Conservation (phyloP, 768 basidiomycete genomes). For the Dioszegia hungarica region DNA sequence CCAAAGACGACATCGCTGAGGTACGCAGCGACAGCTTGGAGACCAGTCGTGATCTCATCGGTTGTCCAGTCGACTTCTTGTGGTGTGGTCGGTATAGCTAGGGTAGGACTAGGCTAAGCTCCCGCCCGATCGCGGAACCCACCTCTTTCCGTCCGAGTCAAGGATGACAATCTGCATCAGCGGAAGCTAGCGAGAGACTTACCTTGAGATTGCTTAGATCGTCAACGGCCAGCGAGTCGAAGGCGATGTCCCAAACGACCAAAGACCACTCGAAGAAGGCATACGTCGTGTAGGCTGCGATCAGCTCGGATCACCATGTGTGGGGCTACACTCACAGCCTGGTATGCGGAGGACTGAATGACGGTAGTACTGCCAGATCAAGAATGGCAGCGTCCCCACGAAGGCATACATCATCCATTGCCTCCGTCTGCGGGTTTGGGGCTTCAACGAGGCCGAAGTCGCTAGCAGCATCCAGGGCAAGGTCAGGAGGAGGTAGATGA, state of each 20-base stretch:
- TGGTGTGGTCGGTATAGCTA: neutral
- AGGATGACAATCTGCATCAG: neutral
- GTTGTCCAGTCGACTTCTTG: slow-evolving; percentile 11
- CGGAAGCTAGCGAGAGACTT: neutral
- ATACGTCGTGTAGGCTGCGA: slow-evolving; percentile 74
- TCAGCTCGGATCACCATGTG: slow-evolving; percentile 5
- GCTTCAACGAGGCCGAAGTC: slow-evolving; percentile 54
- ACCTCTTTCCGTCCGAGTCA: neutral
- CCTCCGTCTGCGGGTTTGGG: slow-evolving; percentile 48
- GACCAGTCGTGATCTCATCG: neutral
- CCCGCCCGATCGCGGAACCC: neutral
- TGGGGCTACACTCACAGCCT: slow-evolving; percentile 62
- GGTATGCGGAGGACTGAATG: slow-evolving; percentile 75
- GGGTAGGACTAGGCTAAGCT: neutral
- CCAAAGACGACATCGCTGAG: slow-evolving; percentile 44
- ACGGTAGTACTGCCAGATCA: slow-evolving; percentile 78
- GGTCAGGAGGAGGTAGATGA: slow-evolving; percentile 74
- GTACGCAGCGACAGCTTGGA: slow-evolving; percentile 17
- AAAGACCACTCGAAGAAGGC: slow-evolving; percentile 77
- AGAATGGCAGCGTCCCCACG: slow-evolving; percentile 63
- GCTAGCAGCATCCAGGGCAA: slow-evolving; percentile 84
- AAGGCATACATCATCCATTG: slow-evolving; percentile 61
- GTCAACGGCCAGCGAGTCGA: slow-evolving; percentile 31
- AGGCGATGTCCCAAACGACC: slow-evolving; percentile 43
- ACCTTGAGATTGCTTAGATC: slow-evolving; percentile 20